phyloP scores from a whole-genome alignment of 2,329 filamentous ascomycete species.

The Phaeosphaeriaceae sp. region DNA sequence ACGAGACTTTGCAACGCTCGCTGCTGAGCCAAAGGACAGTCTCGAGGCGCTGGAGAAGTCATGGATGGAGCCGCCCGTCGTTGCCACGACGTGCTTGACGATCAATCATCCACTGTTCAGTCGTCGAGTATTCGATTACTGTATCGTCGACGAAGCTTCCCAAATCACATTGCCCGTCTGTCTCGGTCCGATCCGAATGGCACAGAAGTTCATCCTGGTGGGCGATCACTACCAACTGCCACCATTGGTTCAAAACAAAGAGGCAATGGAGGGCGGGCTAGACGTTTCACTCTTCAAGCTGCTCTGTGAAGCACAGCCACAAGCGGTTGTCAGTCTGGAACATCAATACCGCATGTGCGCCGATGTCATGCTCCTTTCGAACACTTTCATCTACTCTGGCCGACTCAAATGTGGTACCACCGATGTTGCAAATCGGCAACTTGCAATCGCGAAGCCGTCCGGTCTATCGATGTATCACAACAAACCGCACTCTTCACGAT shows the following conservation, averaged over 20 bases:
- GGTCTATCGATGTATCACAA: constrained; percentile 46
- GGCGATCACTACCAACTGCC: constrained; percentile 97
- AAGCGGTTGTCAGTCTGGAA: constrained; percentile 87
- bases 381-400: constrained; percentile 91
- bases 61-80: constrained; percentile 86
- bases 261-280: constrained; percentile 82
- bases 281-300: constrained; percentile 95
- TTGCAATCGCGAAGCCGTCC: constrained; percentile 65
- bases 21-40: constrained; percentile 73
- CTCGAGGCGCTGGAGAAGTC: constrained; percentile 84
- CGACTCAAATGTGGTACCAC: constrained; percentile 87
- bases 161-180: constrained; percentile 97
- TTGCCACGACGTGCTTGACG: constrained; percentile 93
- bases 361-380: constrained; percentile 94
- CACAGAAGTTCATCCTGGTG: constrained; percentile 90
- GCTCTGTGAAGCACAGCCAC: constrained; percentile 85
- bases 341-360: constrained; percentile 99
- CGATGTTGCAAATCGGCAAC: constrained; percentile 71
- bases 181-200: constrained; percentile 90
- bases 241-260: constrained; percentile 90
- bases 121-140: constrained; percentile 93
- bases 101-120: constrained; percentile 89
- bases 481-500: constrained; percentile 18
- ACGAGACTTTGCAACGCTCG: constrained; percentile 81
- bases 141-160: constrained; percentile 96